These are phyloP conservation scores for Arthrinium phaeospermum DNA, from an alignment of 2,329 filamentous ascomycete species.

Conservation along the genomic window DNA sequence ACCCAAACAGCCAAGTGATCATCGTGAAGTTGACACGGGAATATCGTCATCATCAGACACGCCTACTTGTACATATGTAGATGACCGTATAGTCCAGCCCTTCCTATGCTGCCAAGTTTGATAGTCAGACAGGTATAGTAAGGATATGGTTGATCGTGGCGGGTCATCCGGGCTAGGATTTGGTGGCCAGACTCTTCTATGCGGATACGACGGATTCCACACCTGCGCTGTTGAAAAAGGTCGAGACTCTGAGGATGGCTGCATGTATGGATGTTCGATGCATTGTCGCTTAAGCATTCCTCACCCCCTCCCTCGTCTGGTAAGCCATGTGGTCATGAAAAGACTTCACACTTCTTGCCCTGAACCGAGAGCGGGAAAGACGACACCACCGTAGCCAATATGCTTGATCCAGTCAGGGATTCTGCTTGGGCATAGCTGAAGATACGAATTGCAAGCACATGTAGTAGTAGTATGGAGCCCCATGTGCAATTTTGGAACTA, in stretches of 20 bases:
- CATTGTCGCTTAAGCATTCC: background rate
- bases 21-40: background rate
- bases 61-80: background rate
- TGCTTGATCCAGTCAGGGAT: background rate
- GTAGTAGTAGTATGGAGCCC: too few relatives aligned
- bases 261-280: background rate
- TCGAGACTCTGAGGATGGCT: background rate
- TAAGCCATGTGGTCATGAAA: background rate
- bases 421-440: background rate
- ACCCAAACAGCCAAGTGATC: background rate
- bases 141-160: background rate
- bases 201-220: background rate
- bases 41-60: constrained; percentile 4
- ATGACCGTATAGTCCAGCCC: background rate
- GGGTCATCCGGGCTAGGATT: background rate
- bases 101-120: background rate
- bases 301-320: background rate
- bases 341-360: background rate
- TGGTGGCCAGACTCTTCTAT: constrained; percentile 1
- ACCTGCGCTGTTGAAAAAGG: background rate
- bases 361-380: background rate
- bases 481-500: too few relatives aligned
- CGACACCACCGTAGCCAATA: background rate
- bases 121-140: constrained; percentile 10
- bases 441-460: background rate